These are phyloP conservation scores for Euryodendron excelsum DNA, from an alignment of 148 eudicot genomes.

Conservation along the genomic window DNA sequence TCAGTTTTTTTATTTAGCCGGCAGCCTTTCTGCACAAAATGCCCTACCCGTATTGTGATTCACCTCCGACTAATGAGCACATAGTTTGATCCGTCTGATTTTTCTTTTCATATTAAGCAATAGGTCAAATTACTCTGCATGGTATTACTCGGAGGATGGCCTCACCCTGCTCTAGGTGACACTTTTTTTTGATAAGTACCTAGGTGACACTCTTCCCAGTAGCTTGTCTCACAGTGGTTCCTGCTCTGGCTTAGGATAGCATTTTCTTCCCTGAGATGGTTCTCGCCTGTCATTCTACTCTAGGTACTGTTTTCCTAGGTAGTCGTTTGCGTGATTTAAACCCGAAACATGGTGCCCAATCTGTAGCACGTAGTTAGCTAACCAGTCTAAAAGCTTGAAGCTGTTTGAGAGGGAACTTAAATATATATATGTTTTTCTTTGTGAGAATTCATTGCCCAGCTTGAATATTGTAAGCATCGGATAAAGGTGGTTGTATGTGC, in stretches of 20 bases:
- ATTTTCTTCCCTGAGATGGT: neutral
- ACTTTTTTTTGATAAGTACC: no score
- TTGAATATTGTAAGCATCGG: neutral
- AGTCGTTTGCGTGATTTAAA: neutral
- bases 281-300: neutral
- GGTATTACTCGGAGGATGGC: neutral
- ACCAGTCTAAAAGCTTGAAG: no score
- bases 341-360: neutral
- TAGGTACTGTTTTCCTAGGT: neutral
- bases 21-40: no score
- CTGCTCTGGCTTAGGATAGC: neutral
- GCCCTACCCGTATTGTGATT: neutral
- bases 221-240: neutral
- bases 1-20: no score
- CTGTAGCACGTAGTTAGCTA: neutral
- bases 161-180: neutral
- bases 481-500: neutral
- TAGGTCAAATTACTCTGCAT: slow-evolving; percentile 1
- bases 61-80: neutral
- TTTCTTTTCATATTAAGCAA: neutral
- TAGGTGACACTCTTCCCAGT: neutral
- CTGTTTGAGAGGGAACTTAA: no score
- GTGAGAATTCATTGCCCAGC: no score
- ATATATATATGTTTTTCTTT: no score
- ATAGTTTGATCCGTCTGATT: neutral